Evolutionary conservation across 371 early-diverging fungal genomes (phyloP).

Genomic region (Circinella minor): DNA sequence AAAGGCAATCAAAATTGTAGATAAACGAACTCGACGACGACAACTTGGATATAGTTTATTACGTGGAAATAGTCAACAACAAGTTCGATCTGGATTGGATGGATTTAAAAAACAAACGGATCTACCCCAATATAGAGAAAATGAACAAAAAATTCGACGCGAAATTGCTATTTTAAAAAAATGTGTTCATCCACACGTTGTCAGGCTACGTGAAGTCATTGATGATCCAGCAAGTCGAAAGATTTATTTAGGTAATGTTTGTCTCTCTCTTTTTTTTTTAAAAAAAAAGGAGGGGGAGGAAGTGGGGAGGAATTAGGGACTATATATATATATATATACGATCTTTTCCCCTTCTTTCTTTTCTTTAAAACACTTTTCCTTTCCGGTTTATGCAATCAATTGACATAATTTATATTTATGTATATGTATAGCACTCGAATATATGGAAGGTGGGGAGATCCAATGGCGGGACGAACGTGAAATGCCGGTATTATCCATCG

Average conservation of each 20-base stretch:
- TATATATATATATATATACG: too few species aligned
- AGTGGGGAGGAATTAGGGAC: too few species aligned
- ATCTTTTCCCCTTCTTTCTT: too few species aligned
- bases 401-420: not conserved
- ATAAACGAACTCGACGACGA: constrained; percentile 73
- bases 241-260: constrained; percentile 78
- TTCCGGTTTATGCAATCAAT: constrained; percentile 6
- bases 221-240: constrained; percentile 91
- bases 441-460: constrained; percentile 91
- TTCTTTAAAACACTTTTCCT: not conserved
- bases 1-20: constrained; percentile 87
- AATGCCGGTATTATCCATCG: constrained; percentile 67
- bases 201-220: constrained; percentile 89
- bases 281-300: not conserved
- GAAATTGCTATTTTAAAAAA: constrained; percentile 97
- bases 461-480: constrained; percentile 80
- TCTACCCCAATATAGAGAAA: constrained; percentile 42
- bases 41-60: constrained; percentile 61
- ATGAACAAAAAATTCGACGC: constrained; percentile 88
- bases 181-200: constrained; percentile 92
- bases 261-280: too few species aligned
- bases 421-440: constrained; percentile 67
- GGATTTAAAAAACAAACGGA: constrained; percentile 25
- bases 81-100: constrained; percentile 17
- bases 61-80: constrained; percentile 44